Base-by-base conservation (phyloP, 306 rosid genomes). In the Gillenia trifoliata region DNA sequence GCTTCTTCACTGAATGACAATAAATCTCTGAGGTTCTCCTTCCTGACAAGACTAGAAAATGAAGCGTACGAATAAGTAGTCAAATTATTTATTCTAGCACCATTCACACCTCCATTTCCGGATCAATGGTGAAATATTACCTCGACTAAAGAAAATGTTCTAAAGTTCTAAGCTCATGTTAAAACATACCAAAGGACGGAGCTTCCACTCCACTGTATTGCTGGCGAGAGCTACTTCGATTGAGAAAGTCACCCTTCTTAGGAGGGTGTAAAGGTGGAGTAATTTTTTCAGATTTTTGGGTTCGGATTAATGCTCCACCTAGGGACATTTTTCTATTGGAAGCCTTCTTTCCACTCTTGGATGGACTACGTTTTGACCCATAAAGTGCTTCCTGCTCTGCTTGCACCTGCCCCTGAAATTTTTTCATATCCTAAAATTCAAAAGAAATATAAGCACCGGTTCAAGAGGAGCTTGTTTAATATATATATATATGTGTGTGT, bases 341-440 rank as follows among this genome's bases (percentile, higher is more conserved):
- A 47, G 71, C 45, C 25, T 83, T 85, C 56, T 77, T 82, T 50
- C 65, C 86, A 67, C 68, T 71, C 50, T 78, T 84, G 29, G 86
- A 31, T 70, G 86, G 83, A 73, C 89, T 77, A 8, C 76, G 81
- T 68, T 80, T 83, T 59, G 89, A 70, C 75, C 89, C 75, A 76
- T 83, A 89, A 60, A 86, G 83, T 68, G 76, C 83, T 76, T 91
- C 96, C 80, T 84, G 86, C 83, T 89, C 93, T 5, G 88, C 88
- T 59, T 82, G 80, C 36, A 80, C 66, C 76, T 83, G 91, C 49
- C 81, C 77, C 30, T 71, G 81, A 59, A 72, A 76, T 84, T 66
- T 88, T 74, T 78, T 80, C 79, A 77, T 82, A 31, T 79, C 87
- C 89, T 85, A 56, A 56, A 75, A 23, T 43, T 1, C 3, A 70